Percentiles rank a stretch among this genome's conserved stretches.
Conservation (phyloP, 305 asterid genomes). For the Petunia hybrid region DNA sequence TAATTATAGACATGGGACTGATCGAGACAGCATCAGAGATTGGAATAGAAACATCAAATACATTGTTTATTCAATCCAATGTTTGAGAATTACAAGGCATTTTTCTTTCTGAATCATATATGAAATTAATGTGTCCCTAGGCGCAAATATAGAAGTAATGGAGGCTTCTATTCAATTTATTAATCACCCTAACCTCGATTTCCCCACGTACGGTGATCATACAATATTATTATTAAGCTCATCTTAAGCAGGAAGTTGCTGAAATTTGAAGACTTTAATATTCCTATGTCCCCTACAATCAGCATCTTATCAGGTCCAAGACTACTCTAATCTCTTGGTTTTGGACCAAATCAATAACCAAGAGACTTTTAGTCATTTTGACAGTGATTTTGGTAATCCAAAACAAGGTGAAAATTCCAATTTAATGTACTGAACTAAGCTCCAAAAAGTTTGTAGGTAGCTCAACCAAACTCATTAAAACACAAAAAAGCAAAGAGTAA, state of each 20-base stretch:
- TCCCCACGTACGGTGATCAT: conserved; percentile 36
- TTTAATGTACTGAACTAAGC: conserved; percentile 50
- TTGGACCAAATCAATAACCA: conserved; percentile 14
- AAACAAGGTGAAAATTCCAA: conserved; percentile 28
- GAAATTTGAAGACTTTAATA: conserved; percentile 40
- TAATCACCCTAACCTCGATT: conserved; percentile 49
- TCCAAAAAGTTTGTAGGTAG: conserved; percentile 50
- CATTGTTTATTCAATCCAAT: conserved; percentile 50
- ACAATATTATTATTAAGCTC: conserved; percentile 37
- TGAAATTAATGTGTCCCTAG: conserved; percentile 79
- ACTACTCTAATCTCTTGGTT: conserved; percentile 4
- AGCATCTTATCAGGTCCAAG: conserved; percentile 54
- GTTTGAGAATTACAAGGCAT: conserved; percentile 48
- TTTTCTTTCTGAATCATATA: conserved; percentile 53
- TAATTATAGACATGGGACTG: conserved; percentile 33
- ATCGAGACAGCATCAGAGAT: conserved; percentile 63
- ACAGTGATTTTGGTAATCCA: background rate
- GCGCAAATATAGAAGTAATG: conserved; percentile 45
- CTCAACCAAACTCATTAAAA: conserved; percentile 66
- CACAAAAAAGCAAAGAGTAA: conserved; percentile 52
- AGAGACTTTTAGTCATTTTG: background rate
- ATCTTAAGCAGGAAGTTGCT: conserved; percentile 45
- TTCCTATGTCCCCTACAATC: conserved; percentile 43
- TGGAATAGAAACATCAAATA: conserved; percentile 82
- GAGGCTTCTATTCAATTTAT: conserved; percentile 64